These are phyloP conservation scores for Tylopilus sp. DNA, from an alignment of 768 basidiomycete genomes.

Conservation along the genomic window DNA sequence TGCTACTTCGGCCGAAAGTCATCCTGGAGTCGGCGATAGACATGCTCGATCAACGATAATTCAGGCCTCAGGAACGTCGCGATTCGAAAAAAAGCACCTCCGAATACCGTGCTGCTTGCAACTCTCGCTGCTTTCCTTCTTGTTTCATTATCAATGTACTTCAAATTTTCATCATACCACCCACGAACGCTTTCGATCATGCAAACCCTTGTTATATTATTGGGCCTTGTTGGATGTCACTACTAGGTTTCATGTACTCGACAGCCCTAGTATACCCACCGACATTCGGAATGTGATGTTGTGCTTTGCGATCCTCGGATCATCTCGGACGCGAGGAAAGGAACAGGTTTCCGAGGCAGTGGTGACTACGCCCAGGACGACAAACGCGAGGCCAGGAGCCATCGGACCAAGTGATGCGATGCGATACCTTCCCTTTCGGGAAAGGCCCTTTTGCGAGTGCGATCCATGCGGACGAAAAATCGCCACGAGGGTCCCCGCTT, in stretches of 20 bases:
- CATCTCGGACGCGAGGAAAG: too few species aligned
- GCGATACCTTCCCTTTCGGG: background rate
- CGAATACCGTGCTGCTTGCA: background rate
- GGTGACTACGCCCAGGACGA: too few species aligned
- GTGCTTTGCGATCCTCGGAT: too few species aligned
- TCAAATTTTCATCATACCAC: constrained; percentile 15
- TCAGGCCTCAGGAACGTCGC: background rate
- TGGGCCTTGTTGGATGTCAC: background rate
- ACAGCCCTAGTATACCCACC: background rate
- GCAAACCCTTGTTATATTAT: constrained; percentile 11
- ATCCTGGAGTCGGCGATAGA: constrained; percentile 68
- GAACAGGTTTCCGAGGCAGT: background rate
- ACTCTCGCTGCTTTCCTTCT: background rate
- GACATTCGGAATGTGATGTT: background rate
- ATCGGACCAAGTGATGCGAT: too few species aligned
- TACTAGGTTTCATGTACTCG: constrained; percentile 3
- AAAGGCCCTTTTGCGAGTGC: background rate
- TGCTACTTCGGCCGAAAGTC: constrained; percentile 70
- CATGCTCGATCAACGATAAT: constrained; percentile 39
- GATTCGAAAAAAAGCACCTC: background rate
- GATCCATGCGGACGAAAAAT: constrained; percentile 15
- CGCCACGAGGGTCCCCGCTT: constrained; percentile 20
- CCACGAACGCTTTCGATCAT: constrained; percentile 13
- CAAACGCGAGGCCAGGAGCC: too few species aligned
- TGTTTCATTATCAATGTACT: constrained; percentile 15